phyloP scores from a whole-genome alignment of 1,284 basidiomycete species.

The Coriolopsis trogii region DNA sequence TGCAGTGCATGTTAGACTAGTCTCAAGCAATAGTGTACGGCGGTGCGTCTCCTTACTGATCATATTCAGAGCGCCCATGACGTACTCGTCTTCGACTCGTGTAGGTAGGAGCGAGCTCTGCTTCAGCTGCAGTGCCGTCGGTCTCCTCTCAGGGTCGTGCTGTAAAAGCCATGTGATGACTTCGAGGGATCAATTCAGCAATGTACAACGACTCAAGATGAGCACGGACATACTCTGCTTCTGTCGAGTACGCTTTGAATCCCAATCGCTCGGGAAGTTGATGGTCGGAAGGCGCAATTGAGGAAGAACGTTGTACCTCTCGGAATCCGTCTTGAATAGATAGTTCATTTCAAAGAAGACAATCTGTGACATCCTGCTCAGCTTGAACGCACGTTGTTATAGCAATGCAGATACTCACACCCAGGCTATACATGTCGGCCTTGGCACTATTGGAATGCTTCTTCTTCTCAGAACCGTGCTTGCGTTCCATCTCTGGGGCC shows the following conservation, averaged over 20 bases:
- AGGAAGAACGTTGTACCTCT: conserved; percentile 84
- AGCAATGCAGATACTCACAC: conserved; percentile 44
- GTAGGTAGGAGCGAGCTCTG: conserved; percentile 79
- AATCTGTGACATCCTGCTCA: conserved; percentile 50
- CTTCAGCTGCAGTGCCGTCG: conserved; percentile 84
- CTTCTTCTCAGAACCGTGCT: conserved; percentile 42
- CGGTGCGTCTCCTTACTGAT: conserved; percentile 57
- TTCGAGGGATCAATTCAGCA: conserved; percentile 29
- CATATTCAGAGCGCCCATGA: conserved; percentile 77
- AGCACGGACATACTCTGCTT: conserved; percentile 57
- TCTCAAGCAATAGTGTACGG: neutral
- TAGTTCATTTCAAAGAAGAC: conserved; percentile 99
- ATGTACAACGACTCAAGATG: neutral
- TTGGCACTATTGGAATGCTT: conserved; percentile 72
- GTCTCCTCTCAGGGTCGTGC: conserved; percentile 83
- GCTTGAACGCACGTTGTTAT: no score
- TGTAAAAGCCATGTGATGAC: conserved; percentile 85
- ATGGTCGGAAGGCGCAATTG: conserved; percentile 75
- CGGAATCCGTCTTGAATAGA: conserved; percentile 83
- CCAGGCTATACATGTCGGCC: conserved; percentile 95
- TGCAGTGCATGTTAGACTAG: conserved; percentile 30
- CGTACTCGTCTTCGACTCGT: conserved; percentile 82
- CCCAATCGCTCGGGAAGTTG: conserved; percentile 80
- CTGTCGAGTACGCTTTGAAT: conserved; percentile 61
- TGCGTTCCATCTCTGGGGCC: conserved; percentile 73